Conservation (phyloP, 2,329 filamentous ascomycete genomes). For the Fusarium drepaniforme region DNA sequence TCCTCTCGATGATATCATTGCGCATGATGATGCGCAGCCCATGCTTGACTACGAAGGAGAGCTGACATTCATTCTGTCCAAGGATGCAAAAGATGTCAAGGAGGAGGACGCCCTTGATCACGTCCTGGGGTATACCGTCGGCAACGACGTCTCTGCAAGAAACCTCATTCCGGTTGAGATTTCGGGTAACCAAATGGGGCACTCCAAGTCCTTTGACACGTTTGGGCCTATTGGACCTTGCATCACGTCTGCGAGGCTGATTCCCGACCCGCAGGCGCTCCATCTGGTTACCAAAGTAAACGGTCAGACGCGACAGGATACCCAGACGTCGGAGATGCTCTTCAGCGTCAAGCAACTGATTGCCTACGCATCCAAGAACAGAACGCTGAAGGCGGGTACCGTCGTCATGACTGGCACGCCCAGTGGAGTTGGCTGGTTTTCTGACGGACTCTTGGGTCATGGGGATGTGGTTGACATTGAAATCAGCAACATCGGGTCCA, state of each 20-base stretch:
- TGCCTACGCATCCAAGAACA: background rate
- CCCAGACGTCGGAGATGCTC: background rate
- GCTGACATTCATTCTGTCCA: background rate
- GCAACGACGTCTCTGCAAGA: conserved; percentile 9
- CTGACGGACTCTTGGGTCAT: background rate
- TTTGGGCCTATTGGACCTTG: background rate
- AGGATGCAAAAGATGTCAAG: conserved; percentile 6
- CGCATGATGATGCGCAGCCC: background rate
- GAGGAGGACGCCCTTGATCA: conserved; percentile 8
- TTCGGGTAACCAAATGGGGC: background rate
- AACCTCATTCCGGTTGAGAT: background rate
- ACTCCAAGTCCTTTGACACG: conserved; percentile 1
- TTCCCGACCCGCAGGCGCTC: background rate
- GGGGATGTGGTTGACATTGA: background rate
- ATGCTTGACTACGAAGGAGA: conserved; percentile 7
- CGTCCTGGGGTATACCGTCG: conserved; percentile 6
- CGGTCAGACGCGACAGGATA: conserved; percentile 1
- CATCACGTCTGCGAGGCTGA: background rate
- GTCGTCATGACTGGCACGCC: conserved; percentile 1
- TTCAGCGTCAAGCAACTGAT: background rate
- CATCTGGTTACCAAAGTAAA: background rate
- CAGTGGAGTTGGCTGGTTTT: conserved; percentile 1
- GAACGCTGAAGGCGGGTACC: background rate
- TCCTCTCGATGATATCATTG: background rate
- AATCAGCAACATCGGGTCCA: background rate